phyloP scores from a whole-genome alignment of 192 early-diverging fungal species.

The Dimargaris cristalligena region DNA sequence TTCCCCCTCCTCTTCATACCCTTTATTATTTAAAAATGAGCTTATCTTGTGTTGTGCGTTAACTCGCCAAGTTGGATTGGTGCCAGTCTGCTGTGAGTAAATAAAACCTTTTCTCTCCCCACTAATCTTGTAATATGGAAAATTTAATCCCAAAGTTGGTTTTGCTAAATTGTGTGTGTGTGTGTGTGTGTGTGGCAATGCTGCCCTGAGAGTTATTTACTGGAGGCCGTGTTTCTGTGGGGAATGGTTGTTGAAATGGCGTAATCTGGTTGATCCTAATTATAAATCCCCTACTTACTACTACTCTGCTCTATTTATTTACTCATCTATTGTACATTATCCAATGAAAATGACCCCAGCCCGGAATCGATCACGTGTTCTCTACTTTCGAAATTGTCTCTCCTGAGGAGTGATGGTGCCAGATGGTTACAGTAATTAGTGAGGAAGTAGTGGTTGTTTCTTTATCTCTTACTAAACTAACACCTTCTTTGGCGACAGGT shows the following conservation, averaged over 20 bases:
- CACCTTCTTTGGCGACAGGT: not conserved
- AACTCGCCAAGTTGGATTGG: too few relatives aligned
- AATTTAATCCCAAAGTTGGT: not conserved
- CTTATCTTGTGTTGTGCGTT: too few relatives aligned
- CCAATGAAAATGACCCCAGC: not conserved
- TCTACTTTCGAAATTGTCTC: not conserved
- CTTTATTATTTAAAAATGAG: too few relatives aligned
- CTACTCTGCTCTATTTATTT: not conserved
- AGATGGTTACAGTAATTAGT: not conserved
- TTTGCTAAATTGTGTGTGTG: not conserved
- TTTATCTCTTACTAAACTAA: not conserved
- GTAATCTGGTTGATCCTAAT: not conserved
- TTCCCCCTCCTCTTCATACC: too few relatives aligned
- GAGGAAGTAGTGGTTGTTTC: not conserved
- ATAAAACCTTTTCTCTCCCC: too few relatives aligned
- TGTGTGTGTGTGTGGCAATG: not conserved
- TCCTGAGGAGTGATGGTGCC: not conserved
- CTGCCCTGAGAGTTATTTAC: not conserved
- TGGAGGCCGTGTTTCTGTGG: not conserved
- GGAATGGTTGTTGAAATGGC: not conserved
- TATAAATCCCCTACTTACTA: not conserved
- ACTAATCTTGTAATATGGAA: not conserved
- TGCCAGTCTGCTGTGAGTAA: too few relatives aligned
- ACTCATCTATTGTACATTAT: not conserved
- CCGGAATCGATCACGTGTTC: too few relatives aligned